A percentile compares a stretch with the other conserved stretches of the same genome.
Conservation (phyloP, 257 asterid species). For the Solanum sparsipilum region DNA sequence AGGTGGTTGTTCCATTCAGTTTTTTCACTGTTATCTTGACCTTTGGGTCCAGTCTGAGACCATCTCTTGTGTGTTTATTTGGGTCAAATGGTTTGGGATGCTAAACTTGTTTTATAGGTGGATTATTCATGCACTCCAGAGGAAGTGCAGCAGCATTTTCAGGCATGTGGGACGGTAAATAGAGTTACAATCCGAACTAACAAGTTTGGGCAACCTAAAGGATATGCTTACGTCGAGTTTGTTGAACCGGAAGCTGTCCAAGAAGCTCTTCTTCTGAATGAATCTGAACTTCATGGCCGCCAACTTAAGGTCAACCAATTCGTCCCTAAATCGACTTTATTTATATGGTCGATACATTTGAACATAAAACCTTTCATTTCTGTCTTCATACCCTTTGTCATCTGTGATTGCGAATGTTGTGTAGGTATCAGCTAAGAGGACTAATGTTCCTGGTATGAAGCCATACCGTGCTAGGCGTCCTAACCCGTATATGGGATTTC, state of each 20-base stretch:
- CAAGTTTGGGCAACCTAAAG: constrained; percentile 97
- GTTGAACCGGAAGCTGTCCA: constrained; percentile 75
- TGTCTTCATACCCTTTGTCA: not conserved
- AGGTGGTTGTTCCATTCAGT: not conserved
- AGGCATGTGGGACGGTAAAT: constrained; percentile 87
- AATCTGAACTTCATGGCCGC: constrained; percentile 93
- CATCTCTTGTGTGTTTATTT: not conserved
- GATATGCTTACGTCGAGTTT: constrained; percentile 91
- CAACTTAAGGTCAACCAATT: constrained; percentile 59
- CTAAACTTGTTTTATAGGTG: constrained; percentile 39
- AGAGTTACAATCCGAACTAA: constrained; percentile 90
- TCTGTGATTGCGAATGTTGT: not conserved
- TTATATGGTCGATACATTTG: not conserved
- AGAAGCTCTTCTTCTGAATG: constrained; percentile 78
- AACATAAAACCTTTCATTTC: not conserved
- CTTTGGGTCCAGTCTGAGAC: not conserved
- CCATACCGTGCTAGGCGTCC: constrained; percentile 64
- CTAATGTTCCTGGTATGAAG: constrained; percentile 95
- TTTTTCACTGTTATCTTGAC: not conserved
- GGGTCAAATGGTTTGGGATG: not conserved
- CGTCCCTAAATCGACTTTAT: not conserved
- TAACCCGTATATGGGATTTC: constrained; percentile 48
- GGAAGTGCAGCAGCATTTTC: constrained; percentile 96
- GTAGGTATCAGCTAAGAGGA: constrained; percentile 79
- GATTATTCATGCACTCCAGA: constrained; percentile 96